These are phyloP conservation scores for Kuraishia piskuri DNA, from an alignment of 805 yeast species.

Conservation along the genomic window DNA sequence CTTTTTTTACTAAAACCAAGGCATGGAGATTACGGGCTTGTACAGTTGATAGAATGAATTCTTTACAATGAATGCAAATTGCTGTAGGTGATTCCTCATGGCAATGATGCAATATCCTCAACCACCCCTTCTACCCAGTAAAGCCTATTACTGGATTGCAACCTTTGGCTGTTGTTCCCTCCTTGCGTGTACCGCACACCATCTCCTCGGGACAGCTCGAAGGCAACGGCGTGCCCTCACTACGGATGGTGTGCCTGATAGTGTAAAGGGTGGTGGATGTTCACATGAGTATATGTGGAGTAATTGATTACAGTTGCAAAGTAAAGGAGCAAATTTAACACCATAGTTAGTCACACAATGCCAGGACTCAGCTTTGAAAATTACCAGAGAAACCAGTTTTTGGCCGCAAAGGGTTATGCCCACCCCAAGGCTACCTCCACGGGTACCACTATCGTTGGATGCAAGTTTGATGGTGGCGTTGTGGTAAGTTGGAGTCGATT, in stretches of 20 bases:
- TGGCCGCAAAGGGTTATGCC: conserved; percentile 64
- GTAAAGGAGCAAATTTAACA: too few species aligned
- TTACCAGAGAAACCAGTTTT: conserved; percentile 76
- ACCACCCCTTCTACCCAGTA: too few species aligned
- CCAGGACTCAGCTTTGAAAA: conserved; percentile 91
- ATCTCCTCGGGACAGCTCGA: background rate
- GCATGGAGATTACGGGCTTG: too few species aligned
- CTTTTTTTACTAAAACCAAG: too few species aligned
- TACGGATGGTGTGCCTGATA: background rate
- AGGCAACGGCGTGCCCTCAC: background rate
- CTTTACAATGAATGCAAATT: too few species aligned
- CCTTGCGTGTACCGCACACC: background rate
- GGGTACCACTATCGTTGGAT: conserved; percentile 98
- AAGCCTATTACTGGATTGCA: too few species aligned
- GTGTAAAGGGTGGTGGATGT: background rate
- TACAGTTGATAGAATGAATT: too few species aligned
- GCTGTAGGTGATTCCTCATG: too few species aligned
- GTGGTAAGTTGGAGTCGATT: conserved; percentile 28
- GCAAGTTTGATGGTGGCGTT: conserved; percentile 88
- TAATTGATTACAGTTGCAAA: background rate
- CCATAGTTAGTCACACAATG: conserved; percentile 32
- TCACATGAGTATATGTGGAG: background rate
- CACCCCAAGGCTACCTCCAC: conserved; percentile 91
- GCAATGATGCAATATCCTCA: too few species aligned
- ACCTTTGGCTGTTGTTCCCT: too few species aligned